Evolutionary conservation across 1,284 basidiomycete genomes (phyloP), one percentile per base, ranked within the genome.

Genomic region (Schizopora paradoxa): DNA sequence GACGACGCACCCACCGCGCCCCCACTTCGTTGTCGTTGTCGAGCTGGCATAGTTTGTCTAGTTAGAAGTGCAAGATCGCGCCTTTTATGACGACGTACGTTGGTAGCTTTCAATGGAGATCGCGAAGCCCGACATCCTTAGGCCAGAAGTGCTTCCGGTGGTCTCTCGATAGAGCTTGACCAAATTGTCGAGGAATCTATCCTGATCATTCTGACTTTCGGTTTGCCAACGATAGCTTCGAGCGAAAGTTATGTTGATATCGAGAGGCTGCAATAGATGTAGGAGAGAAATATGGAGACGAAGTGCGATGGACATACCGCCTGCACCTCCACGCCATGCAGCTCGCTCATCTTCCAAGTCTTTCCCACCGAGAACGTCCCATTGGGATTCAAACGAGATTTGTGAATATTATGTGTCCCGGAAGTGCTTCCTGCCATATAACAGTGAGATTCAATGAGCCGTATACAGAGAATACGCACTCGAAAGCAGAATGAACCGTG

Each of bases 351-450:
- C 52, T 75, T 79, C 96, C 96, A 99, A 6, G 94, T 93, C 72
- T 99, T 99, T 18, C 96, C 96, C 45, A 97, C 91, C 16, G 93
- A 97, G 68, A 96, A 99, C 0, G 89, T 82, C 29, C 90, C 88
- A 60, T 98, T 99, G 29, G 86, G 83, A 63, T 99, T 99, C 49
- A 91, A 68, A 66, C 98, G 98, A 5, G 93, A 92, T 66, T 99
- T 99, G 75, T 99, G 92, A 19, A 97, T 74, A 58, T 85, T 82
- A 6, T 84, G 87, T 48, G 69, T 67, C 29, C 82, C 81, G 54
- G 75, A 74, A 55, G 63, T 72, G 6, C 79, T 71, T 63, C 84
- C 89, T 91, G 54, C 25, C 27, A 35, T 41, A 58, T 41, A 38
- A 58, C 49, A 47, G 43, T 39, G 32, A 16, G 39, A 34, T 38